Conservation (phyloP, 2,329 filamentous ascomycete species). For the Diaporthe ilicicola region DNA sequence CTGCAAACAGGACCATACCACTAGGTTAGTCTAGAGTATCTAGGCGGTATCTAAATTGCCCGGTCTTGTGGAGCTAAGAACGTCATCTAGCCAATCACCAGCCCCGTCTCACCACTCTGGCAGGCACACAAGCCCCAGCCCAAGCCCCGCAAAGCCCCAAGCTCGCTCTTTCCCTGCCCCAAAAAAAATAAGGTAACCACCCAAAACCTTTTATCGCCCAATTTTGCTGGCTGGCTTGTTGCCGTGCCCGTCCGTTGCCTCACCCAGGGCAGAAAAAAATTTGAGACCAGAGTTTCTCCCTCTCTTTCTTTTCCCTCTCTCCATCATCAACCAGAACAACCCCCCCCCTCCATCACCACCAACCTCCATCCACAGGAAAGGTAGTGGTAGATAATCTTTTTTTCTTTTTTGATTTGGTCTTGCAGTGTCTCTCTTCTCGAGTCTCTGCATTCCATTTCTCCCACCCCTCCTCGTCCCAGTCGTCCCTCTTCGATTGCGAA, state of each 20-base stretch:
- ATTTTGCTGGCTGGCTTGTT: neutral
- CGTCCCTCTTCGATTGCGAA: slow-evolving; percentile 24
- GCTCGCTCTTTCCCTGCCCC: slow-evolving; percentile 30
- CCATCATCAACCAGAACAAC: slow-evolving; percentile 30
- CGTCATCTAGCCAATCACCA: neutral
- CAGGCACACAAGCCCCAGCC: neutral
- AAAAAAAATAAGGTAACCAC: slow-evolving; percentile 3
- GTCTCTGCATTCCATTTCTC: slow-evolving; percentile 29
- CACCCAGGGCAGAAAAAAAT: slow-evolving; percentile 32
- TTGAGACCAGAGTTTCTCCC: slow-evolving; percentile 26
- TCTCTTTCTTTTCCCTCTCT: slow-evolving; percentile 23
- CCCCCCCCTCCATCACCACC: slow-evolving; percentile 33
- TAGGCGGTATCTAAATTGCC: neutral
- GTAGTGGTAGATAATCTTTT: slow-evolving; percentile 31
- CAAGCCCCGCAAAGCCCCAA: neutral
- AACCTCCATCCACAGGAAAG: slow-evolving; percentile 31
- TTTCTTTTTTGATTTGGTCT: slow-evolving; percentile 30
- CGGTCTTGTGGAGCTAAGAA: neutral
- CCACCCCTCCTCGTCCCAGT: slow-evolving; percentile 13
- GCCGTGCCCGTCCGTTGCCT: neutral
- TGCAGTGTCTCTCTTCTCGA: slow-evolving; percentile 30
- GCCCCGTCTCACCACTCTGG: neutral
- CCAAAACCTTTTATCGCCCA: slow-evolving; percentile 4
- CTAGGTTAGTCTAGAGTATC: neutral
- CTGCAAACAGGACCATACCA: neutral